Base-by-base conservation (phyloP, 2,329 filamentous ascomycete genomes). In the Claviceps humidiphila region DNA sequence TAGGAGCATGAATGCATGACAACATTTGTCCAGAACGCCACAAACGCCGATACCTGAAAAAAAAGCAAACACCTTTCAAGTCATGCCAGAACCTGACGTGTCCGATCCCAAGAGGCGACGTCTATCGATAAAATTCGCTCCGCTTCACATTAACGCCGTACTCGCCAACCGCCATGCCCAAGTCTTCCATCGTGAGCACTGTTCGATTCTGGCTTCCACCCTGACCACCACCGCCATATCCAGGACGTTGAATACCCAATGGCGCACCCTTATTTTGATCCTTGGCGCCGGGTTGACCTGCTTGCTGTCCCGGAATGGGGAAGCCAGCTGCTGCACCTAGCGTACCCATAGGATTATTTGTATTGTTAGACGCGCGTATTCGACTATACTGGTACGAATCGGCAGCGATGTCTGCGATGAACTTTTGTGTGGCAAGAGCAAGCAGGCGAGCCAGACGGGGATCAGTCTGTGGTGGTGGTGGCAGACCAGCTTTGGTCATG, bases 331-430 rank as follows among this genome's bases (percentile, higher is more conserved):
- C 84, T 1, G 84, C 87, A 54, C 86, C 88, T 16, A 94, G 76
- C 58, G 85, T 89, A 55, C 88, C 88, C 82, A 96, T 90, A 0
- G 89, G 87, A 68, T 95, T 96, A 66, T 90, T 95, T 13, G 84
- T 84, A 57, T 87, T 90, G 26, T 78, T 82, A 22, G 87, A 91
- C n/a, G 88, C 87, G 42, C 93, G 85, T 63, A 98, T 97, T 51
- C 91, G 88, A 55, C 86, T 89, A 75, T 96, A 97, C 70, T 98
- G 93, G 68, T 98, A 98, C 2, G 93, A 89, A 67, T 98, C 93
- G 53, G 93, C 90, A 1, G 93, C 93, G 58, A 98, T 89, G 67
- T 98, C 93, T 54, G 93, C 90, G 61, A 98, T 87, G 75, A 98
- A 98, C 67, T 98, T 98, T 66, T 98, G 93, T 0, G 93, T 95